Evolutionary conservation across 257 asterid genomes (phyloP).

Genomic region (Solanum bulbocastanum): DNA sequence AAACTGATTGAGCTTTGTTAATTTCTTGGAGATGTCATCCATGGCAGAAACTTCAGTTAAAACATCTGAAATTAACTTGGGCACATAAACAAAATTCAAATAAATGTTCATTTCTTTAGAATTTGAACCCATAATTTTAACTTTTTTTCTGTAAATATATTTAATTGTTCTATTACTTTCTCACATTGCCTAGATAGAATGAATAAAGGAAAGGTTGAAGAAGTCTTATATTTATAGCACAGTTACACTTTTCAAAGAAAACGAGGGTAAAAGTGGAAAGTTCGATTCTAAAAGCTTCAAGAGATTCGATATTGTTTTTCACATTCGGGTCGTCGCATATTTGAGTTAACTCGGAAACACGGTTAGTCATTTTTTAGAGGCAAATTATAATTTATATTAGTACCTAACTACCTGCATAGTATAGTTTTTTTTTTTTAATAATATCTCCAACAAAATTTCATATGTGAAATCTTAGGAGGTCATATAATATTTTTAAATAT

Average conservation of each 20-base stretch:
- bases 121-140: conserved; percentile 16
- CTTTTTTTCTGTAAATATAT: background rate
- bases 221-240: conserved; percentile 19
- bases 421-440: no score
- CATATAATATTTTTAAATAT: background rate
- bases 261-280: conserved; percentile 14
- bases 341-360: background rate
- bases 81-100: conserved; percentile 9
- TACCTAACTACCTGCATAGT: background rate
- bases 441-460: no score
- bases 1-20: conserved; percentile 7
- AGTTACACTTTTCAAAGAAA: background rate
- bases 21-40: conserved; percentile 9
- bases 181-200: conserved; percentile 6
- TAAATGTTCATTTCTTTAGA: conserved; percentile 21
- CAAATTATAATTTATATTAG: no score
- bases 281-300: background rate
- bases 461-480: background rate
- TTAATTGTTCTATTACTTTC: background rate
- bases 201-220: background rate
- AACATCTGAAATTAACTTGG: conserved; percentile 28
- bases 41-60: conserved; percentile 20
- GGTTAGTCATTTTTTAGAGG: background rate
- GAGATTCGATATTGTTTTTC: conserved; percentile 26
- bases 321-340: conserved; percentile 40